Percentiles rank a stretch among this genome's conserved stretches.
Evolutionary conservation across 495 filamentous ascomycete species (phyloP).

Genomic region (Penicillium cosmopolitanum): DNA sequence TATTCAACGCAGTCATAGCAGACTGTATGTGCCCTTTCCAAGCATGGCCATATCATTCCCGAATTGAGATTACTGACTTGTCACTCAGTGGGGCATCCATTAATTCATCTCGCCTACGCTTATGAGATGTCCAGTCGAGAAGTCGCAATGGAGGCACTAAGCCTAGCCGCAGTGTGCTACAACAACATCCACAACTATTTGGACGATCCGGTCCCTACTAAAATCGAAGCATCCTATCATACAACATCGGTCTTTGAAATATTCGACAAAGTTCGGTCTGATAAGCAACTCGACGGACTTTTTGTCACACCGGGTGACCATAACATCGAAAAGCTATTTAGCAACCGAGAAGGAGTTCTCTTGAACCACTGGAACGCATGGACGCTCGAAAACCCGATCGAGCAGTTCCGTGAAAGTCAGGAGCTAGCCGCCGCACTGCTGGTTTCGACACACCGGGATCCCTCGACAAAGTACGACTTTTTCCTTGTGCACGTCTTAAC

Average conservation of each 20-base stretch:
- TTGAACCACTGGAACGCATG: slow-evolving; percentile 90
- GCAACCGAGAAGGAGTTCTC: slow-evolving; percentile 67
- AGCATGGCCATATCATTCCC: not conserved
- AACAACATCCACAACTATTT: slow-evolving; percentile 76
- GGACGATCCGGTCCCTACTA: slow-evolving; percentile 70
- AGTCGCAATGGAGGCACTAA: slow-evolving; percentile 82
- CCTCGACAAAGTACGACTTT: slow-evolving; percentile 69
- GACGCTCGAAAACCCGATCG: slow-evolving; percentile 63
- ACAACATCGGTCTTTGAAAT: slow-evolving; percentile 66
- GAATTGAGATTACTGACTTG: slow-evolving; percentile 16
- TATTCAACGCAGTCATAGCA: slow-evolving; percentile 75
- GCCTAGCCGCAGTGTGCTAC: slow-evolving; percentile 71
- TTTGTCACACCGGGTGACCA: slow-evolving; percentile 60
- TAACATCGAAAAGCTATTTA: slow-evolving; percentile 70
- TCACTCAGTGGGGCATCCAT: slow-evolving; percentile 74
- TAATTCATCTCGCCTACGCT: slow-evolving; percentile 89
- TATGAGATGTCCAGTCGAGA: slow-evolving; percentile 80
- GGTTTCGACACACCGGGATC: slow-evolving; percentile 56
- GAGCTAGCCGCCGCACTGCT: slow-evolving; percentile 74
- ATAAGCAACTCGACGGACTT: slow-evolving; percentile 57
- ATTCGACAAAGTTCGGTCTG: slow-evolving; percentile 57
- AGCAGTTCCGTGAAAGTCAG: slow-evolving; percentile 78
- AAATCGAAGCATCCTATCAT: slow-evolving; percentile 47
- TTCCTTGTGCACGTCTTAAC: slow-evolving; percentile 82
- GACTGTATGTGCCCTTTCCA: slow-evolving; percentile 63